Base-by-base conservation (phyloP, 306 rosid genomes). In the Rosa multiflora region DNA sequence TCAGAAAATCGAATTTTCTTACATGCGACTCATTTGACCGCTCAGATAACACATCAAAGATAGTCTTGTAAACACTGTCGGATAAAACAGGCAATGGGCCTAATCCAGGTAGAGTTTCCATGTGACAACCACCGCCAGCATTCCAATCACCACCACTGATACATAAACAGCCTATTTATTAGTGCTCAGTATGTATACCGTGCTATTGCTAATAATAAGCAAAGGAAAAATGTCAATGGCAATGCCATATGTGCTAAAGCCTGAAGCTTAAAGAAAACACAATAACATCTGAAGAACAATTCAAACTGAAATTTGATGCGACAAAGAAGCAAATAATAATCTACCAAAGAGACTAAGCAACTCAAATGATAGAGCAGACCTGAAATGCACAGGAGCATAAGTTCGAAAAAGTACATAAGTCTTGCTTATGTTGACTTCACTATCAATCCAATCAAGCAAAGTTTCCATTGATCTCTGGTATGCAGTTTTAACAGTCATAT, bases 141-240 rank as follows among this genome's bases (percentile, higher is more conserved):
- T 90, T 90, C 97, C 98, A 94, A 51, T 85, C 86, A 47, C 98
- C 96, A n/a, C 92, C 97, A 67, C 98, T 94, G 88, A 71, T 52
- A 70, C 56, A 75, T 75, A 68, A 77, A 83, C 7, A 52, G 40
- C 77, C 80, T 71, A 61, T 15, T 75, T 23, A 61, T 87, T 48
- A 85, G 70, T 35, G 75, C 55, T 79, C 73, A 51, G 69, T 40
- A 75, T 15, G 39, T 32, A 79, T 78, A 12, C 61, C 1, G 67
- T 32, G 69, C 43, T 14, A 63, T 63, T 63, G n/a, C 7, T 51
- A 26, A 63, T 3, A 56, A 43, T 17, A 72, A 7, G 64, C 18
- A 21, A 70, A 51, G 51, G 52, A 3, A 21, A 56, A 62, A 43
- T n/a, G 73, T 69, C 73, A 10, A 21, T 11, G 53, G 39, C 44